These are phyloP conservation scores for Tetratostichococcus sp. DNA, from an alignment of 139 green algal genomes.

Conservation along the genomic window DNA sequence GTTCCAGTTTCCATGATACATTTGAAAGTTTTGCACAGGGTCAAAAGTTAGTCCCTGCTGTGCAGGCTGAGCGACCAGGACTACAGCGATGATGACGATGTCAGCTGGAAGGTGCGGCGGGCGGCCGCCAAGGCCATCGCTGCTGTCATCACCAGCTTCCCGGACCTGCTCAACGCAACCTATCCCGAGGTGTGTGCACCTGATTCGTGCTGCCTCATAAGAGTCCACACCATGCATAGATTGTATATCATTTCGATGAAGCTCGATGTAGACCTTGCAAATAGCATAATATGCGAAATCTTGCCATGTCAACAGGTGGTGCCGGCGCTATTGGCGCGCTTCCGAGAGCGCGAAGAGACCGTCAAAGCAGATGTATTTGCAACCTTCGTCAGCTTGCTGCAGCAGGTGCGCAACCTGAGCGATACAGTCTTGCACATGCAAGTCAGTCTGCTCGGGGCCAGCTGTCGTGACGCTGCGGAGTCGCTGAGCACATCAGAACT, in stretches of 20 bases:
- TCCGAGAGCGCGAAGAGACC: conserved; percentile 90
- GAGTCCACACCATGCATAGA: neutral
- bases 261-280: too few species aligned
- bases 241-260: too few species aligned
- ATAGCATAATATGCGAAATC: too few species aligned
- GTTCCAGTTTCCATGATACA: too few species aligned
- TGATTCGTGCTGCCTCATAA: neutral
- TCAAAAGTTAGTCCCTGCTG: too few species aligned
- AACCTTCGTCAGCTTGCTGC: conserved; percentile 71
- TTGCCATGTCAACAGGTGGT: conserved; percentile 8
- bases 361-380: conserved; percentile 79
- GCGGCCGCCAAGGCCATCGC: conserved; percentile 65
- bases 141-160: conserved; percentile 57
- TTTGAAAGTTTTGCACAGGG: too few species aligned
- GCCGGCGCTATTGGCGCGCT: conserved; percentile 61
- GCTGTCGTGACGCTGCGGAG: too few species aligned
- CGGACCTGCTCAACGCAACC: conserved; percentile 48
- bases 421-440: too few species aligned
- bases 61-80: conserved; percentile 58
- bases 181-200: conserved; percentile 24
- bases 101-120: conserved; percentile 92
- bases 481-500: too few species aligned
- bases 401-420: conserved; percentile 21
- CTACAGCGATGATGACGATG: conserved; percentile 94
- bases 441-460: too few species aligned